Conservation (phyloP, 2,329 filamentous ascomycete genomes). For the Onygenales sp. region DNA sequence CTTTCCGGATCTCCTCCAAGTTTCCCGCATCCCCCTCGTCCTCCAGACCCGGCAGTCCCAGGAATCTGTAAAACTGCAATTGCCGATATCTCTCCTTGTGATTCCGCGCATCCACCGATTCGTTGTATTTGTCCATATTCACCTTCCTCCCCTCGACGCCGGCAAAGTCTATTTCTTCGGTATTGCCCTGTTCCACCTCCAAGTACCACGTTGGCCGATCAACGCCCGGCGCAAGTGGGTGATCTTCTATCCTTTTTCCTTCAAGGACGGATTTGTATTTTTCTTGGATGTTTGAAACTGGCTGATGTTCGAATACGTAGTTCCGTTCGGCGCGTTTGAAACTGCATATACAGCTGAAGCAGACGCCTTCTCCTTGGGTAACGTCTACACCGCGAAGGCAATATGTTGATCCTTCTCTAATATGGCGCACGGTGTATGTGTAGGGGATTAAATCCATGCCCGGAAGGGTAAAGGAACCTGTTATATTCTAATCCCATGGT, state of each 20-base stretch:
- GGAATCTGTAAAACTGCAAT: conserved; percentile 37
- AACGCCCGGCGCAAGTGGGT: conserved; percentile 23
- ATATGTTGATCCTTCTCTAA: conserved; percentile 44
- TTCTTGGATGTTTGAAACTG: conserved; percentile 16
- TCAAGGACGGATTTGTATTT: conserved; percentile 22
- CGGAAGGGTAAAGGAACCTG: conserved; percentile 43
- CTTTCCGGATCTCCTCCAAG: conserved; percentile 9
- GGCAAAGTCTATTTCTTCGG: conserved; percentile 24
- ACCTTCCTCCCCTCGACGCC: conserved; percentile 42
- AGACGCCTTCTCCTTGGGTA: conserved; percentile 38
- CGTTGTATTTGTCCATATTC: conserved; percentile 44
- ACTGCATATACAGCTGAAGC: conserved; percentile 44
- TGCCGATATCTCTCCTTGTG: conserved; percentile 30
- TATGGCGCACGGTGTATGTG: conserved; percentile 40
- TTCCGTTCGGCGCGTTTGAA: conserved; percentile 39
- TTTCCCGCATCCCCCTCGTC: conserved; percentile 14
- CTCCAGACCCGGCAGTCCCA: conserved; percentile 29
- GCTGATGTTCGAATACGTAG: conserved; percentile 22
- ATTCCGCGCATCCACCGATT: conserved; percentile 15
- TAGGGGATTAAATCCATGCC: conserved; percentile 41
- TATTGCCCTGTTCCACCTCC: conserved; percentile 17
- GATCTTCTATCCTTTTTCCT: conserved; percentile 22
- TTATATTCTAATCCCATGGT: conserved; percentile 34
- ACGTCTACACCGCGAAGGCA: conserved; percentile 44
- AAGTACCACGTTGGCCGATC: conserved; percentile 30